A percentile compares a stretch with the other conserved stretches of the same genome.
These are phyloP conservation scores for Thymus quinquecostatus DNA, from an alignment of 257 asterid genomes.

Conservation along the genomic window DNA sequence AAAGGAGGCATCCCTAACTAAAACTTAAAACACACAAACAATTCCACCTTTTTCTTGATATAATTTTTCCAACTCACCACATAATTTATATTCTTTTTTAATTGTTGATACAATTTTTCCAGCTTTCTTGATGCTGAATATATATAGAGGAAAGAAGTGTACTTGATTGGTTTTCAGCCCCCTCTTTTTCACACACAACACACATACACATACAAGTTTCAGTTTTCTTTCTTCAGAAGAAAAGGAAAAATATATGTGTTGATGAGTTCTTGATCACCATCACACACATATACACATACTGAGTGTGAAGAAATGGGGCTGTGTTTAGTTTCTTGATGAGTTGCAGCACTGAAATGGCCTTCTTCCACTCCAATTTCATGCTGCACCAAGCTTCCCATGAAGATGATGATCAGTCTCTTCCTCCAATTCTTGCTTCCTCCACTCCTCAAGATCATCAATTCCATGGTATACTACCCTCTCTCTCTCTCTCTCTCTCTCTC, in stretches of 20 bases:
- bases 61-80: neutral
- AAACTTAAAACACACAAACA: conserved; percentile 30
- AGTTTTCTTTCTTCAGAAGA: conserved; percentile 12
- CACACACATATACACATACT: conserved; percentile 15
- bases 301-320: conserved; percentile 21
- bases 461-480: conserved; percentile 37
- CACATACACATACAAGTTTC: neutral
- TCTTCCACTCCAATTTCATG: conserved; percentile 87
- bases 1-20: conserved; percentile 30
- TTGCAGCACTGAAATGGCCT: conserved; percentile 59
- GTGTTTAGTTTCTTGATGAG: neutral
- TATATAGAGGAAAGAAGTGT: conserved; percentile 9
- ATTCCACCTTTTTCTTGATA: conserved; percentile 40
- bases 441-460: conserved; percentile 50
- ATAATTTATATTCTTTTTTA: conserved; percentile 14
- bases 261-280: conserved; percentile 36
- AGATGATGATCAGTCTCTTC: conserved; percentile 39
- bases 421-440: conserved; percentile 42
- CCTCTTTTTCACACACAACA: neutral
- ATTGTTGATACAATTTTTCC: neutral
- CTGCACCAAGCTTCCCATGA: conserved; percentile 69
- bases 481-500: too few species aligned
- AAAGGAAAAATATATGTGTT: neutral
- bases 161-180: conserved; percentile 8
- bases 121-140: conserved; percentile 25